A percentile compares a stretch with the other conserved stretches of the same genome.
These are phyloP conservation scores for Trichoderma parareesei DNA, from an alignment of 495 filamentous ascomycete genomes.

Conservation along the genomic window DNA sequence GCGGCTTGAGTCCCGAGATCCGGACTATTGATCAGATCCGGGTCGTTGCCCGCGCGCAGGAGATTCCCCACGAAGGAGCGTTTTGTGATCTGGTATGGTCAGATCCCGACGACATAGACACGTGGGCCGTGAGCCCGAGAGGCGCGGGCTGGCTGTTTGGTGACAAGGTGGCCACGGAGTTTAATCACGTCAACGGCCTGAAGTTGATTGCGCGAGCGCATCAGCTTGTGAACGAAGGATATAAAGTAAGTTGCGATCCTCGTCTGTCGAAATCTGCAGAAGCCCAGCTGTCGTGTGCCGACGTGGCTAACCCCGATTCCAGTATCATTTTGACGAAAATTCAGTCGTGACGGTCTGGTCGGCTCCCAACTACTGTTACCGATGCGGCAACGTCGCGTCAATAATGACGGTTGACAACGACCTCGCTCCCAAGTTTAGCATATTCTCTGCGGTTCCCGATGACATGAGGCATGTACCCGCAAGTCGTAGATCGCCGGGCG, in stretches of 20 bases:
- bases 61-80: conserved; percentile 96
- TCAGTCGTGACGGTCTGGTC: conserved; percentile 96
- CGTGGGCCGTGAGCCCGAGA: conserved; percentile 91
- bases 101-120: conserved; percentile 96
- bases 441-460: conserved; percentile 91
- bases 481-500: conserved; percentile 70
- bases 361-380: conserved; percentile 97
- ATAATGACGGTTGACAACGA: conserved; percentile 91
- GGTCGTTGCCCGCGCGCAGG: conserved; percentile 93
- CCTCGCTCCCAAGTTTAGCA: conserved; percentile 79
- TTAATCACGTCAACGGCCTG: conserved; percentile 97
- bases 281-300: not conserved
- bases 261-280: too few species aligned
- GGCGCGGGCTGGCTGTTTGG: conserved; percentile 97
- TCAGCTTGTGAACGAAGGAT: conserved; percentile 96
- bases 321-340: conserved; percentile 92
- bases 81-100: conserved; percentile 99
- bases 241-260: conserved; percentile 55
- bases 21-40: conserved; percentile 91
- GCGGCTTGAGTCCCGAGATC: conserved; percentile 93
- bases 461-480: conserved; percentile 80
- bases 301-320: conserved; percentile 15
- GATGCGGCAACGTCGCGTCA: conserved; percentile 92
- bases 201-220: conserved; percentile 90
- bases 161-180: conserved; percentile 95